Conservation (phyloP, 352 stramenopile genomes). For the Plasmopara muralis region DNA sequence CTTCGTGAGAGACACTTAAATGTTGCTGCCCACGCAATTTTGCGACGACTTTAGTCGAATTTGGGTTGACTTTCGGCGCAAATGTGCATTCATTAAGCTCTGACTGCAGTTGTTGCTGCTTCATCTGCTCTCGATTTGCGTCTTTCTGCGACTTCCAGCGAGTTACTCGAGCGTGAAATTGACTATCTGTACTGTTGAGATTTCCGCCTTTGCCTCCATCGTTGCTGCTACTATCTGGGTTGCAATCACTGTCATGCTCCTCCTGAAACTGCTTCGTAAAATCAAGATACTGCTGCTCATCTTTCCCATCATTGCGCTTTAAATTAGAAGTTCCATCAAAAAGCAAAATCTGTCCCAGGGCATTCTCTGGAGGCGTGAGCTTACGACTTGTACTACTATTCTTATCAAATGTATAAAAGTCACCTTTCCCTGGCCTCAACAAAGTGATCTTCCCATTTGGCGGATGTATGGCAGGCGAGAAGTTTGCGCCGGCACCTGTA, state of each 20-base stretch:
- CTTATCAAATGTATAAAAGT: not conserved
- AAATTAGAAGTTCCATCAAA: constrained; percentile 7
- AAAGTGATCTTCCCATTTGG: not conserved
- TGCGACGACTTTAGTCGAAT: constrained; percentile 61
- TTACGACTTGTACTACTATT: constrained; percentile 18
- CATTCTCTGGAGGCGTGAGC: constrained; percentile 21
- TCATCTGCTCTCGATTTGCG: constrained; percentile 66
- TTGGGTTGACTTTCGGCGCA: constrained; percentile 62
- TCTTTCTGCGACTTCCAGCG: constrained; percentile 79
- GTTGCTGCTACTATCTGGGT: constrained; percentile 6
- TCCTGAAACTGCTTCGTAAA: constrained; percentile 42
- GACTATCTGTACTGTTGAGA: constrained; percentile 30
- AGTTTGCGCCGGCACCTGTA: constrained; percentile 1
- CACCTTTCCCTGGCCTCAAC: not conserved
- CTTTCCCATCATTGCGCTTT: constrained; percentile 4
- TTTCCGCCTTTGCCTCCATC: constrained; percentile 19
- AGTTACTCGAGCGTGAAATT: constrained; percentile 67
- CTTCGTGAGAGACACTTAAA: constrained; percentile 10
- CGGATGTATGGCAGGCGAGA: not conserved
- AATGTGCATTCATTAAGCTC: constrained; percentile 79
- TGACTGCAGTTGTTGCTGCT: constrained; percentile 65
- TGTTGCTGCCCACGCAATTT: constrained; percentile 45
- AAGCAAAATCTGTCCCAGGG: constrained; percentile 4
- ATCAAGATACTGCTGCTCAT: constrained; percentile 37
- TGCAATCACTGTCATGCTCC: constrained; percentile 23